Percentiles rank a stretch among this genome's conserved stretches.
phyloP scores from a whole-genome alignment of 495 filamentous ascomycete genomes.

The Mytilinidion resinicola region DNA sequence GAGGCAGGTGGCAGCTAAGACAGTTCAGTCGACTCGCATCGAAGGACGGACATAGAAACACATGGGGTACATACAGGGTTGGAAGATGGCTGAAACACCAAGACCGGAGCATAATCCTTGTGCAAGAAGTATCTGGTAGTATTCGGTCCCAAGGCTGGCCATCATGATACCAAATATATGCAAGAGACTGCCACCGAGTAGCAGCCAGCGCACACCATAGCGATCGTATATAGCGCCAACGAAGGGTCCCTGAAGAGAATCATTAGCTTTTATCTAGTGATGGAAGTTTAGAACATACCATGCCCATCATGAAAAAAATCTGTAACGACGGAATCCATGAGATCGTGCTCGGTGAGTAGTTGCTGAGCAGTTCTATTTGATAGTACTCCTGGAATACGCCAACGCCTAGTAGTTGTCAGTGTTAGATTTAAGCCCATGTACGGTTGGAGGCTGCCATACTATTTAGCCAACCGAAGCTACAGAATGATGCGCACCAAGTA shows the following conservation, averaged over 20 bases:
- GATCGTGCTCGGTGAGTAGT: constrained; percentile 45
- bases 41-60: background rate
- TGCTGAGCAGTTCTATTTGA: constrained; percentile 41
- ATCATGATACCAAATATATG: constrained; percentile 69
- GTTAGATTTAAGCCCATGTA: background rate
- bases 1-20: constrained; percentile 37
- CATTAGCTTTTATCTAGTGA: constrained; percentile 37
- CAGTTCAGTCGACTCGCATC: background rate
- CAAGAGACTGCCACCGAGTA: constrained; percentile 53
- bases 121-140: constrained; percentile 56
- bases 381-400: constrained; percentile 57
- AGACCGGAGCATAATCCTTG: constrained; percentile 45
- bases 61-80: constrained; percentile 15
- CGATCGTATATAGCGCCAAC: constrained; percentile 66
- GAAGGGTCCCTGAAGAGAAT: constrained; percentile 55
- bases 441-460: constrained; percentile 9
- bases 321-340: constrained; percentile 51
- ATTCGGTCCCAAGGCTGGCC: constrained; percentile 53
- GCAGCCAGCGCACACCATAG: constrained; percentile 60
- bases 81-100: constrained; percentile 47
- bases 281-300: background rate
- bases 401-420: constrained; percentile 17
- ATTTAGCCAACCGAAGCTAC: constrained; percentile 30
- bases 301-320: background rate
- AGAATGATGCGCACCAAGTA: constrained; percentile 25